Evolutionary conservation across 768 basidiomycete species (phyloP), one percentile per base, ranked within the genome.

Genomic region (Phaeotremella skinneri): DNA sequence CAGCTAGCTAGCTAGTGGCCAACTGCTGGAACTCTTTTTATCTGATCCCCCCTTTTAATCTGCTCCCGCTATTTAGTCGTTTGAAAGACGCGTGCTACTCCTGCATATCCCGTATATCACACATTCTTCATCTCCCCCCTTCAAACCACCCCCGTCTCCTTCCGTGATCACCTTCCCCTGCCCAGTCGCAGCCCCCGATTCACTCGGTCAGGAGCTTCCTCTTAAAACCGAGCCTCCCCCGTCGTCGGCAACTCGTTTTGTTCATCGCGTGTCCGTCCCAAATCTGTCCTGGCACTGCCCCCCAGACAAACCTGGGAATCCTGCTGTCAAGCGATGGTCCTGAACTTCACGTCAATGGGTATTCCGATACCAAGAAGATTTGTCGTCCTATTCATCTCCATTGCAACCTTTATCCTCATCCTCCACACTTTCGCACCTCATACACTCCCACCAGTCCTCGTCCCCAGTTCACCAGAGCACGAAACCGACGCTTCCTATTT

Each of bases 301-400:
- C 52, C 20, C 27, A 37, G 7, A 11, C 47, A 11, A 23, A 11
- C 27, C 53, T n/a, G n/a, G n/a, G 11, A n/a, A 6, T 48, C 37
- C 37, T 41, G 13, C 37, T 41, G n/a, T 13, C 37, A n/a, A n/a
- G 55, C 37, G 29, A 67, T 67, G 65, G 55, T 53, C 14, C 29
- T 66, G 11, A 67, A 54, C 26, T 49, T 67, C 32, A 61, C 63
- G 26, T 61, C 67, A 1, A 41, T 64, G 34, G 49, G 49, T 17
- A 17, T 70, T 21, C 68, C 69, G 30, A 47, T 75, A 9, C 73
- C 75, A 30, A 57, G 72, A 16, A 65, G 74, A 31, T 72, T 75
- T 63, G 30, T 73, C 34, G 52, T 76, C 47, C 60, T 70, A 32
- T 58, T 55, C 29, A 49, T 69, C 31, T 62, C 69, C 43, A 63